Conservation (phyloP, 208 protist genomes). For the Acanthamoeba royreba region DNA sequence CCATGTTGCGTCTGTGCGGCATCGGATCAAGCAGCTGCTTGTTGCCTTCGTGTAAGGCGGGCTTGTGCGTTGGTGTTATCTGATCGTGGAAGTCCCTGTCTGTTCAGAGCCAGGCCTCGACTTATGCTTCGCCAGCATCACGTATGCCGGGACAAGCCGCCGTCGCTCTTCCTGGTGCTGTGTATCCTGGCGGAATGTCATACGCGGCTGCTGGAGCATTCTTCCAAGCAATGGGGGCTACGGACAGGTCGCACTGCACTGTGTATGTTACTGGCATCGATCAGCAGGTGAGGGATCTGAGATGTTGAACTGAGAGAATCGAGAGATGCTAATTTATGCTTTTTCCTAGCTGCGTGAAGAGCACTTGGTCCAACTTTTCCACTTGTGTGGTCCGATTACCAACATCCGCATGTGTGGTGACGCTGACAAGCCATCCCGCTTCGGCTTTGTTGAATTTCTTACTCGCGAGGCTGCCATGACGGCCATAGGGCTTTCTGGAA, state of each 20-base stretch:
- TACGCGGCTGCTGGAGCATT: not conserved
- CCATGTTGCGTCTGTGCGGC: too few relatives aligned
- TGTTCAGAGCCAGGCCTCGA: too few relatives aligned
- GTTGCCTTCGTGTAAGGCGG: too few relatives aligned
- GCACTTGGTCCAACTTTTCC: constrained; percentile 30
- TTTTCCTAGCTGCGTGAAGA: constrained; percentile 1
- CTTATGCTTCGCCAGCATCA: too few relatives aligned
- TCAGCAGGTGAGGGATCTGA: not conserved
- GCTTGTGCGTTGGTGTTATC: too few relatives aligned
- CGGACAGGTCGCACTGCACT: not conserved
- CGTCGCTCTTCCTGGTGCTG: not conserved
- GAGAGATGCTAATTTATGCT: not conserved
- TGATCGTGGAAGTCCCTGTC: too few relatives aligned
- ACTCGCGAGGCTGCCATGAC: not conserved
- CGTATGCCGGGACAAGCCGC: too few relatives aligned
- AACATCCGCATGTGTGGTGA: constrained; percentile 10
- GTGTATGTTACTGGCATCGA: constrained; percentile 12
- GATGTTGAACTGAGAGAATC: not conserved
- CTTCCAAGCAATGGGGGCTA: too few relatives aligned
- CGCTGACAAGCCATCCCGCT: not conserved
- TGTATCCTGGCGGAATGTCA: not conserved
- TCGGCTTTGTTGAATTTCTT: too few relatives aligned
- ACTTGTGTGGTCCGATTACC: not conserved
- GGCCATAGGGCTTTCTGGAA: not conserved
- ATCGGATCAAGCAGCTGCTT: too few relatives aligned